Evolutionary conservation across 2,329 filamentous ascomycete species (phyloP).

Genomic region (Nemania diffusa): DNA sequence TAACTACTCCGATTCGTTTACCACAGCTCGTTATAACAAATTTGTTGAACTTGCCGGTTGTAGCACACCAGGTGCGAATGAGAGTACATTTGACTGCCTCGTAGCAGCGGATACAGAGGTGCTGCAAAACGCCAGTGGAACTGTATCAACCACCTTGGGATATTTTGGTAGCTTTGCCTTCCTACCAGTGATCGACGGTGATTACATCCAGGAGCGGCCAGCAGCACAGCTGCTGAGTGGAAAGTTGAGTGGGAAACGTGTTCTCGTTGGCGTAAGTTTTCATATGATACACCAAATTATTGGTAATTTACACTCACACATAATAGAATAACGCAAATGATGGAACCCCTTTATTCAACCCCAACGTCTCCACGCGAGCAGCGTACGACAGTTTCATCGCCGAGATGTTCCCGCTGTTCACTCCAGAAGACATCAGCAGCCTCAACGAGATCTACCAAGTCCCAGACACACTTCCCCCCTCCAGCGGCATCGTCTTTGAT

Average conservation of each 20-base stretch:
- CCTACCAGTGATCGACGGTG: slow-evolving; percentile 45
- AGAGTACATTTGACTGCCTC: slow-evolving; percentile 43
- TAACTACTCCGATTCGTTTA: slow-evolving; percentile 39
- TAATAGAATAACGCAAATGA: slow-evolving; percentile 51
- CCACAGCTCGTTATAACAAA: slow-evolving; percentile 39
- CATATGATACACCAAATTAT: background rate
- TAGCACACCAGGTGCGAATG: slow-evolving; percentile 22
- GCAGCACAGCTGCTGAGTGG: slow-evolving; percentile 34
- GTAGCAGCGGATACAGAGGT: slow-evolving; percentile 41
- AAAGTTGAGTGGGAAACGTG: slow-evolving; percentile 39
- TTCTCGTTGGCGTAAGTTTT: slow-evolving; percentile 43
- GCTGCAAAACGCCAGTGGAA: slow-evolving; percentile 45
- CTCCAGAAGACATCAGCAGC: slow-evolving; percentile 25
- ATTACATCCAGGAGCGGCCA: slow-evolving; percentile 43
- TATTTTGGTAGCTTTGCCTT: slow-evolving; percentile 47
- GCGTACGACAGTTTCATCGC: slow-evolving; percentile 45
- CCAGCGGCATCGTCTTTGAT: slow-evolving; percentile 47
- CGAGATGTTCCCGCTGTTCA: slow-evolving; percentile 43
- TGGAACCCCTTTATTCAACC: slow-evolving; percentile 47
- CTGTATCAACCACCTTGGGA: slow-evolving; percentile 44
- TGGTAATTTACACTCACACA: background rate
- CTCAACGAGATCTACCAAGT: slow-evolving; percentile 41
- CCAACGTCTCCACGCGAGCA: slow-evolving; percentile 41
- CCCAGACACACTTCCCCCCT: slow-evolving; percentile 20
- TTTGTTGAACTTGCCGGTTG: slow-evolving; percentile 45